Percentiles rank a stretch among this genome's conserved stretches.
These are phyloP conservation scores for Candida khao-thaluensis DNA, from an alignment of 805 yeast species.

Conservation along the genomic window DNA sequence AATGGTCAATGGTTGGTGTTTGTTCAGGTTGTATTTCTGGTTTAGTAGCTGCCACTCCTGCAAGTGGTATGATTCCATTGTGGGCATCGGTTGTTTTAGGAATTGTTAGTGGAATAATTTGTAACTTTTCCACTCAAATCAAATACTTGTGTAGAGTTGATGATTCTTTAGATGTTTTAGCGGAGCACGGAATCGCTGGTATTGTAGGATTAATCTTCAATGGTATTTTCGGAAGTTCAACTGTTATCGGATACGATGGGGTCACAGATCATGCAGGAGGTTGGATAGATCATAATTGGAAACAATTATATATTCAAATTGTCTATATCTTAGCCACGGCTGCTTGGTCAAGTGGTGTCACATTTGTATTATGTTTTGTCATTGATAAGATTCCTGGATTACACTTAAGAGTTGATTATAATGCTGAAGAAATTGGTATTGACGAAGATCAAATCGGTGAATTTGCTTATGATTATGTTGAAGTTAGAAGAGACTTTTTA, in stretches of 20 bases:
- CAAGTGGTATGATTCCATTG: slow-evolving; percentile 85
- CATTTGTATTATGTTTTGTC: slow-evolving; percentile 71
- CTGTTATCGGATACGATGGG: slow-evolving; percentile 90
- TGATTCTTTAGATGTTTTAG: slow-evolving; percentile 91
- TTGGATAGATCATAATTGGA: slow-evolving; percentile 87
- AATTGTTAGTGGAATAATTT: slow-evolving; percentile 71
- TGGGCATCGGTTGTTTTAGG: slow-evolving; percentile 92
- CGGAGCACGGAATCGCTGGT: slow-evolving; percentile 99
- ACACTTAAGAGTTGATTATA: slow-evolving; percentile 74
- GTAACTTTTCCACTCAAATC: slow-evolving; percentile 87
- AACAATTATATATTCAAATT: slow-evolving; percentile 86
- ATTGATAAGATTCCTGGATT: slow-evolving; percentile 80
- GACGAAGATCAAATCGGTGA: slow-evolving; percentile 98
- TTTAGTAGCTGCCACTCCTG: slow-evolving; percentile 94
- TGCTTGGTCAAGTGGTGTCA: slow-evolving; percentile 75
- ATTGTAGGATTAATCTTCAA: slow-evolving; percentile 86
- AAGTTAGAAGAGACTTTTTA: slow-evolving; percentile 88
- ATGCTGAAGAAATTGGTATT: slow-evolving; percentile 84
- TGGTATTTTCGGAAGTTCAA: slow-evolving; percentile 81
- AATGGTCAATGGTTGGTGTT: slow-evolving; percentile 92
- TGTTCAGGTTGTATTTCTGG: slow-evolving; percentile 97
- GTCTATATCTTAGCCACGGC: slow-evolving; percentile 74
- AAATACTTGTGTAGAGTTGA: slow-evolving; percentile 81
- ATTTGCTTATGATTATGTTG: slow-evolving; percentile 98
- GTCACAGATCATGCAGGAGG: slow-evolving; percentile 85